Base-by-base conservation (phyloP, 352 stramenopile genomes). In the Globisporangium perplexum region DNA sequence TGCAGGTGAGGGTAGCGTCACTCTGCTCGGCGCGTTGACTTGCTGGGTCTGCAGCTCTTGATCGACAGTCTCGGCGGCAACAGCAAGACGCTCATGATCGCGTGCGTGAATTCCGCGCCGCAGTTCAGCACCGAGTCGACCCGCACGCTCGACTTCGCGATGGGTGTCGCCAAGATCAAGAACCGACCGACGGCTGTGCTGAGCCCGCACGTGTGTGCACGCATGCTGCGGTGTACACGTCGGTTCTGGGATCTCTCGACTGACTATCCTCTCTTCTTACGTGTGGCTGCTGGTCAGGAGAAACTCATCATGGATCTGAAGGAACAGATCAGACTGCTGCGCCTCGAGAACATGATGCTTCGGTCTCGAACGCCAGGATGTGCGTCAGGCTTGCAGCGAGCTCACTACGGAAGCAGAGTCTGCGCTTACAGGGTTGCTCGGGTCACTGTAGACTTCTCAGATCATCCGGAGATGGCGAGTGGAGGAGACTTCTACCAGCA, bases 141-240 rank as follows among this genome's bases (percentile, higher is more conserved):
- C 18, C 74, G 77, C 17, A 90, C 79, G 36, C 72, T 90, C 28
- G 74, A 88, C 58, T 90, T 90, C 44, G 77, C 79, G 11, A 90
- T 90, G 77, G 79, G 79, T 10, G 79, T 90, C 33, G 79, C 77
- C 22, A 86, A 85, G 59, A 90, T 90, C 58, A 88, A 86, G 55
- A 90, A 90, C 45, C 71, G 63, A 0, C 79, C 79, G 0, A 87
- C 79, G 5, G 74, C 70, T 31, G 53, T 88, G 8, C 57, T 90
- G 5, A 88, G 74, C 47, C 77, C 79, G 0, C 79, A 90, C 24
- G 77, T 84, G 66, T 28, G 77, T 84, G 66, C 22, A 60, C 22
- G 1, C 3, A 12, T 7, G 12, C 39, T 7, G 20, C 24, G 4
- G n/a, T 20, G 35, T 35, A 17, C 10, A 17, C 17, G n/a, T 24